Percentiles rank a stretch among this genome's conserved stretches.
These are phyloP conservation scores for Alternaria longipes DNA, from an alignment of 2,329 filamentous ascomycete species.

Conservation along the genomic window DNA sequence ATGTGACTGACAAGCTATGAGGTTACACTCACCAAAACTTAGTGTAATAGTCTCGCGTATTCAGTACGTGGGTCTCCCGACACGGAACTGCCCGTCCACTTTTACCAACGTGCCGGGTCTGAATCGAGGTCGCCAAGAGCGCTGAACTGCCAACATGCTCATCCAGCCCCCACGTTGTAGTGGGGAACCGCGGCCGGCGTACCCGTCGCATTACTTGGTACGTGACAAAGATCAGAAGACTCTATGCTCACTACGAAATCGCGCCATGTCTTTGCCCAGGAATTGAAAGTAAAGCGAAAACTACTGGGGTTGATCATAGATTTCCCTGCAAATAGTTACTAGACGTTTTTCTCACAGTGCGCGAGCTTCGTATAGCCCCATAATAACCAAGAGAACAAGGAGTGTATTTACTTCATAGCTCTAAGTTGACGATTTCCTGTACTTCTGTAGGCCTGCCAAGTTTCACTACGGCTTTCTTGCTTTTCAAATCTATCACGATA, in stretches of 20 bases:
- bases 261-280: not conserved
- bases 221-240: not conserved
- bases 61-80: not conserved
- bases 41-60: not conserved
- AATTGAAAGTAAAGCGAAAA: not conserved
- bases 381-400: not conserved
- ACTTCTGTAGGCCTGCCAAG: slow-evolving; percentile 44
- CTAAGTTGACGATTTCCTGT: slow-evolving; percentile 37
- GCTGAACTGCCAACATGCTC: not conserved
- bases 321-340: not conserved
- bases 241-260: not conserved
- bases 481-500: slow-evolving; percentile 50
- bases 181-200: not conserved
- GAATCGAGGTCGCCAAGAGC: not conserved
- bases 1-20: not conserved
- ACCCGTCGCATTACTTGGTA: not conserved
- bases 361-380: not conserved
- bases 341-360: not conserved
- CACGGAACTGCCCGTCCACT: slow-evolving; percentile 1
- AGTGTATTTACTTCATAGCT: slow-evolving; percentile 20
- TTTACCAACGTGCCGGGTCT: slow-evolving; percentile 2
- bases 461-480: slow-evolving; percentile 39
- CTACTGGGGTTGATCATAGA: not conserved
- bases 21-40: not conserved
- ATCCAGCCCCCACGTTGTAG: not conserved